A percentile compares a stretch with the other conserved stretches of the same genome.
Evolutionary conservation across 352 stramenopile genomes (phyloP).

Genomic region (Phytophthora brassicae): DNA sequence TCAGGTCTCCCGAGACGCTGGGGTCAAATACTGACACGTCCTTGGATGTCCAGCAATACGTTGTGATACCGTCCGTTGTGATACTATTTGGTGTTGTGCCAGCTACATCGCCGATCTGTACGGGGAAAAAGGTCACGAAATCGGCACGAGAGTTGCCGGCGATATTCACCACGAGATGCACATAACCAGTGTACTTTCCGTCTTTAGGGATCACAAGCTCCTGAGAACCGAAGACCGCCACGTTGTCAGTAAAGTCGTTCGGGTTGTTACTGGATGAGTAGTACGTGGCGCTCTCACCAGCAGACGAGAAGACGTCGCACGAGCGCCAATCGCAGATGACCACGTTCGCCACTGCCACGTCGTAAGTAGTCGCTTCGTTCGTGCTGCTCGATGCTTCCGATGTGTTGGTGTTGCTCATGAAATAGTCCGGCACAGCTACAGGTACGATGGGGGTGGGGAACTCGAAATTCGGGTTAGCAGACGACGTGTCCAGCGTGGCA

Average conservation of each 20-base stretch:
- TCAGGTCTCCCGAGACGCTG: slow-evolving; percentile 50
- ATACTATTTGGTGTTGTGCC: slow-evolving; percentile 51
- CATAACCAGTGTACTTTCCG: slow-evolving; percentile 79
- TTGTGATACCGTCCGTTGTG: slow-evolving; percentile 61
- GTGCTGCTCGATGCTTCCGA: slow-evolving; percentile 27
- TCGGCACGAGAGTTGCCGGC: slow-evolving; percentile 65
- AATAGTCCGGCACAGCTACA: slow-evolving; percentile 47
- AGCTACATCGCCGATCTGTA: slow-evolving; percentile 68
- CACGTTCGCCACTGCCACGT: slow-evolving; percentile 69
- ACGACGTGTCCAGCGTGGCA: slow-evolving; percentile 53
- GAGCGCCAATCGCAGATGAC: slow-evolving; percentile 79
- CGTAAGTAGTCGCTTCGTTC: slow-evolving; percentile 44
- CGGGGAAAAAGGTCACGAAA: slow-evolving; percentile 80
- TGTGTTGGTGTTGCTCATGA: slow-evolving; percentile 31
- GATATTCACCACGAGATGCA: slow-evolving; percentile 68
- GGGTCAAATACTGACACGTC: slow-evolving; percentile 66
- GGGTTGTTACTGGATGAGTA: slow-evolving; percentile 74
- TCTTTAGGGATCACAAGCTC: slow-evolving; percentile 76
- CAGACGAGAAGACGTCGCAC: slow-evolving; percentile 65
- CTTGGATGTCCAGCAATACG: slow-evolving; percentile 70
- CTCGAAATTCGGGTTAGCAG: slow-evolving; percentile 49
- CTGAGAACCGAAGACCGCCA: slow-evolving; percentile 60
- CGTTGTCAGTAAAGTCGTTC: slow-evolving; percentile 55
- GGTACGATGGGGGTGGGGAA: slow-evolving; percentile 51
- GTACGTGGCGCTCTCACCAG: slow-evolving; percentile 47